A percentile compares a stretch with the other conserved stretches of the same genome.
phyloP scores from a whole-genome alignment of 192 early-diverging fungal species.

The Borealophlyctis nickersoniae region DNA sequence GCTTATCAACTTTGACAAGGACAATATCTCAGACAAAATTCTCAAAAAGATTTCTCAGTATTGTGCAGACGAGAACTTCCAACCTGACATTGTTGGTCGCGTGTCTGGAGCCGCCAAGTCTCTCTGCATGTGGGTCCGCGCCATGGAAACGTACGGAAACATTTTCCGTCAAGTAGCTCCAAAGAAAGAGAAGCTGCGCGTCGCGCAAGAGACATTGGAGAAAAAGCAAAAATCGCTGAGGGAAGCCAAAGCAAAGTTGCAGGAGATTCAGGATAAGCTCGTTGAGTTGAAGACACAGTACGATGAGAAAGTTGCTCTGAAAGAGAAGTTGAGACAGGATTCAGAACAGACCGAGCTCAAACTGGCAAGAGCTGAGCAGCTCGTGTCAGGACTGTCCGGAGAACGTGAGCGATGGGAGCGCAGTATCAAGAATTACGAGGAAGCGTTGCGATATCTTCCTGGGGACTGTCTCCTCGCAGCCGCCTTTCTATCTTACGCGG shows the following conservation, averaged over 20 bases:
- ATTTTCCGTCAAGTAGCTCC: constrained; percentile 60
- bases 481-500: constrained; percentile 59
- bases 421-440: constrained; percentile 56
- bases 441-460: constrained; percentile 46
- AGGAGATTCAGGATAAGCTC: constrained; percentile 64
- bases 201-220: constrained; percentile 55
- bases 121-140: constrained; percentile 61
- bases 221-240: constrained; percentile 56
- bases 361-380: constrained; percentile 51
- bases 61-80: constrained; percentile 56
- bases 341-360: constrained; percentile 57
- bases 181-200: constrained; percentile 54
- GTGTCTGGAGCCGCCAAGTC: constrained; percentile 60
- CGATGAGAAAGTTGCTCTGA: constrained; percentile 54
- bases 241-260: constrained; percentile 54
- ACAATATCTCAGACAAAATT: constrained; percentile 60
- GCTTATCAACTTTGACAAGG: constrained; percentile 59
- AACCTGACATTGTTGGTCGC: constrained; percentile 55
- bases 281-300: constrained; percentile 57
- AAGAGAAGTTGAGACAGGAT: constrained; percentile 56
- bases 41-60: constrained; percentile 52
- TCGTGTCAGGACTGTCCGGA: constrained; percentile 55
- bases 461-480: constrained; percentile 59
- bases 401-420: constrained; percentile 58
- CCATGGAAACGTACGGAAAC: constrained; percentile 60